These are phyloP conservation scores for Agrocybe pediades DNA, from an alignment of 768 basidiomycete species.

Conservation along the genomic window DNA sequence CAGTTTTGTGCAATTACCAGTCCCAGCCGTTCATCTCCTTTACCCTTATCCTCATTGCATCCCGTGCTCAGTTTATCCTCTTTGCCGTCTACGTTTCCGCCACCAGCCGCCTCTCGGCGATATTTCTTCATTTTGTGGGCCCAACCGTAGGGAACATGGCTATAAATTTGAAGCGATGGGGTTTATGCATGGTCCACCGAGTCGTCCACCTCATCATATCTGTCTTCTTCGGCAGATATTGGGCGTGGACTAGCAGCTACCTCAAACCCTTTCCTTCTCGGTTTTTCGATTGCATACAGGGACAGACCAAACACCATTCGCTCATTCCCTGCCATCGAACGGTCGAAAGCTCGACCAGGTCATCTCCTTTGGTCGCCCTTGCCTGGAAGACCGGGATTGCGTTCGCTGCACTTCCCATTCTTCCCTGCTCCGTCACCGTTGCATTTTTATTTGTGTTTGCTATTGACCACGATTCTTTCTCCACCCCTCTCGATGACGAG, in stretches of 20 bases:
- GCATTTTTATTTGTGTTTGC: no score
- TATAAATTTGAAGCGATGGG: neutral
- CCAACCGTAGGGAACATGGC: neutral
- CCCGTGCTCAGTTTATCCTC: conserved; percentile 6
- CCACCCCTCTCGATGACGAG: no score
- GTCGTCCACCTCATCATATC: neutral
- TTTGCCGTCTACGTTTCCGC: neutral
- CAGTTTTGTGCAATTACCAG: conserved; percentile 3
- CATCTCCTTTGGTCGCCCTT: neutral
- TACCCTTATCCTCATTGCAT: conserved; percentile 2
- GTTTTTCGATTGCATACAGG: neutral
- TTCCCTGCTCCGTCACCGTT: neutral
- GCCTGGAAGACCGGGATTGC: neutral
- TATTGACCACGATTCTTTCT: no score
- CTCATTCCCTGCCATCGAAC: no score
- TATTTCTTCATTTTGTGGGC: neutral
- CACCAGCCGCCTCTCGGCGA: neutral
- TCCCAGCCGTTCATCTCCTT: conserved; percentile 1
- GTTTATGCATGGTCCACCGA: neutral
- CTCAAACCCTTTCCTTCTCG: neutral
- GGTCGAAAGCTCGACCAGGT: neutral
- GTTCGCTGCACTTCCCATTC: neutral
- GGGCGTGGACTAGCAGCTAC: neutral
- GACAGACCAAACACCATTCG: neutral
- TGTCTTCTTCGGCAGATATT: neutral